Percentiles rank a stretch among this genome's conserved stretches.
Evolutionary conservation across 768 basidiomycete genomes (phyloP).

Genomic region (Amanita rubescens): DNA sequence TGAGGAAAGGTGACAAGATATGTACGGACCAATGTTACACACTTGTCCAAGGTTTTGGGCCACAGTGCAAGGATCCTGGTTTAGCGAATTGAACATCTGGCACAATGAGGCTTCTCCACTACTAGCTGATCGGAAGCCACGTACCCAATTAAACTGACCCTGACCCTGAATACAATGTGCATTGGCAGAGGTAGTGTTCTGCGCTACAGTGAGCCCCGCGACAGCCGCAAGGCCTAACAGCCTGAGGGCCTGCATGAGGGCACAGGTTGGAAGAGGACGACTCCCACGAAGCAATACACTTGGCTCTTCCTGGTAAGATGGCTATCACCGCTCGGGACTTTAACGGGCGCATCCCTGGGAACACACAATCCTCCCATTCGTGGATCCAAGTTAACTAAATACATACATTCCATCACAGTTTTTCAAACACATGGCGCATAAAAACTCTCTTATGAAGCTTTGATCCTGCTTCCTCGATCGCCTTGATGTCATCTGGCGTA

Average conservation of each 20-base stretch:
- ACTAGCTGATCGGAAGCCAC: background rate
- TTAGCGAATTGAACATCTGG: constrained; percentile 31
- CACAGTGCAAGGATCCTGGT: constrained; percentile 39
- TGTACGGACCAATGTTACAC: constrained; percentile 28
- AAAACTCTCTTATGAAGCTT: constrained; percentile 37
- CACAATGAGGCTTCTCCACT: background rate
- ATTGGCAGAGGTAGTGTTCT: background rate
- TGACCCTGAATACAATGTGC: background rate
- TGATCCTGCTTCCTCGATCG: constrained; percentile 50
- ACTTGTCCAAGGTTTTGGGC: constrained; percentile 33
- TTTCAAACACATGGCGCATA: constrained; percentile 24
- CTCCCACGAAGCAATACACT: too few relatives aligned
- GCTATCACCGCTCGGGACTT: too few relatives aligned
- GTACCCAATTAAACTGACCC: constrained; percentile 21
- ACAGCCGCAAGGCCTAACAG: background rate
- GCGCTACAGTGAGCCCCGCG: background rate
- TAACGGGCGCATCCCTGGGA: too few relatives aligned
- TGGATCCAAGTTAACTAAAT: too few relatives aligned
- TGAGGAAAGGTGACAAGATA: background rate
- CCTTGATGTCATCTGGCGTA: constrained; percentile 48
- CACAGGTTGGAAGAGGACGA: background rate
- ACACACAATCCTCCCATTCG: too few relatives aligned
- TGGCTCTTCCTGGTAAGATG: too few relatives aligned
- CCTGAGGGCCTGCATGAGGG: background rate
- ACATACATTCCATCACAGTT: background rate